A percentile compares a stretch with the other conserved stretches of the same genome.
Evolutionary conservation across 768 basidiomycete species (phyloP).

Genomic region (Lanmaoa pseudosensibilis): DNA sequence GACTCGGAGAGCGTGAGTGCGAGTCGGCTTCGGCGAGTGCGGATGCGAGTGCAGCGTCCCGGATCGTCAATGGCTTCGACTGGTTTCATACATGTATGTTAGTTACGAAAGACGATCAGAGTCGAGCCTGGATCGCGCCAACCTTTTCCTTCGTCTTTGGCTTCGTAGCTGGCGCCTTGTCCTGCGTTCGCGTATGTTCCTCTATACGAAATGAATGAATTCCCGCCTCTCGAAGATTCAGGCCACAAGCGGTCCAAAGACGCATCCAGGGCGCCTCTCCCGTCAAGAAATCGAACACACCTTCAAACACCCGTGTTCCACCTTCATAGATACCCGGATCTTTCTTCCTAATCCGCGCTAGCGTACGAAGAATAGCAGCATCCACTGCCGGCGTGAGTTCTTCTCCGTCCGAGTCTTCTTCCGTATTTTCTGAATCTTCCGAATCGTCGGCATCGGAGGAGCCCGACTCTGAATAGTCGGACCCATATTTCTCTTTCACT

Average conservation of each 20-base stretch:
- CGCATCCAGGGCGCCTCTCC: background rate
- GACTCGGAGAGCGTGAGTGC: conserved; percentile 57
- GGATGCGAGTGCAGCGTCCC: conserved; percentile 68
- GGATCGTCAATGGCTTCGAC: conserved; percentile 73
- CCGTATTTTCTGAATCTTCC: conserved; percentile 67
- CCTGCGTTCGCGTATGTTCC: conserved; percentile 53
- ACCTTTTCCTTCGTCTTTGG: conserved; percentile 54
- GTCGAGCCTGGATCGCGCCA: conserved; percentile 1
- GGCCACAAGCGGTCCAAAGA: background rate
- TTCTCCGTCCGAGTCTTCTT: conserved; percentile 94
- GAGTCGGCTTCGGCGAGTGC: conserved; percentile 50
- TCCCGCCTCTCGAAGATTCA: background rate
- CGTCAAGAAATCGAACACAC: conserved; percentile 38
- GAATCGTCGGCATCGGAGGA: conserved; percentile 35
- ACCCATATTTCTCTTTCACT: conserved; percentile 91
- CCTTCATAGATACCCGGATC: conserved; percentile 85
- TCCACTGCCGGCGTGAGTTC: conserved; percentile 93
- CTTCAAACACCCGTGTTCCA: conserved; percentile 73
- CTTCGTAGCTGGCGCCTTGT: conserved; percentile 24
- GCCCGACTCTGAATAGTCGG: conserved; percentile 49
- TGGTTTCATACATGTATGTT: conserved; percentile 24
- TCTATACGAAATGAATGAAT: conserved; percentile 41
- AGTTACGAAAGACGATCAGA: background rate
- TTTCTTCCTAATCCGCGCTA: conserved; percentile 77
- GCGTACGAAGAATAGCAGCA: conserved; percentile 88